phyloP scores from a whole-genome alignment of 1,139 yeast species.

The Lodderomyces orthopsilosis region DNA sequence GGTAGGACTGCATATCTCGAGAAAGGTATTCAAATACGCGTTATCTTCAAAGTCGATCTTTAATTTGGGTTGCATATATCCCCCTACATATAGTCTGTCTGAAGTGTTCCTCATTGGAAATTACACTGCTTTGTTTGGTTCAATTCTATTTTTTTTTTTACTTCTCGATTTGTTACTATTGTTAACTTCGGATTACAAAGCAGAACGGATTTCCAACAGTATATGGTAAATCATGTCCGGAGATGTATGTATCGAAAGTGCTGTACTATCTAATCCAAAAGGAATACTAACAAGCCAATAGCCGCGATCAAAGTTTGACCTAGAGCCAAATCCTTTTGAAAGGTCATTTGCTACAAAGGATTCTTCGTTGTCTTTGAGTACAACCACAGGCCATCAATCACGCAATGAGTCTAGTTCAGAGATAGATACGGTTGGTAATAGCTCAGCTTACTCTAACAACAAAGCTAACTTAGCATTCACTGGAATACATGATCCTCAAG shows the following conservation, averaged over 20 bases:
- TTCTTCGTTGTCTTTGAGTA: conserved; percentile 9
- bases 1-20: background rate
- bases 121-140: background rate
- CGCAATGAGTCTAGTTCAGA: conserved; percentile 6
- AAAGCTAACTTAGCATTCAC: background rate
- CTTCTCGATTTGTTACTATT: background rate
- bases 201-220: background rate
- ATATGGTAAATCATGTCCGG: conserved; percentile 9
- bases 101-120: background rate
- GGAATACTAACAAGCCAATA: conserved; percentile 12
- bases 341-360: conserved; percentile 77
- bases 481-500: background rate
- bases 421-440: conserved; percentile 4
- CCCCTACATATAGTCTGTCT: too few relatives aligned
- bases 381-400: conserved; percentile 4
- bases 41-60: background rate
- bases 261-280: background rate
- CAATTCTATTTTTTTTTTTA: background rate
- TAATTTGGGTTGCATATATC: too few relatives aligned
- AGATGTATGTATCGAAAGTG: conserved; percentile 12
- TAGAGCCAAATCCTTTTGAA: conserved; percentile 96
- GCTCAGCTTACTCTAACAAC: conserved; percentile 8
- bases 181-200: conserved; percentile 1
- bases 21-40: background rate
- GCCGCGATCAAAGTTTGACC: conserved; percentile 57